phyloP scores from a whole-genome alignment of 164 flowering plant species.

The Vitis rotundifolia region DNA sequence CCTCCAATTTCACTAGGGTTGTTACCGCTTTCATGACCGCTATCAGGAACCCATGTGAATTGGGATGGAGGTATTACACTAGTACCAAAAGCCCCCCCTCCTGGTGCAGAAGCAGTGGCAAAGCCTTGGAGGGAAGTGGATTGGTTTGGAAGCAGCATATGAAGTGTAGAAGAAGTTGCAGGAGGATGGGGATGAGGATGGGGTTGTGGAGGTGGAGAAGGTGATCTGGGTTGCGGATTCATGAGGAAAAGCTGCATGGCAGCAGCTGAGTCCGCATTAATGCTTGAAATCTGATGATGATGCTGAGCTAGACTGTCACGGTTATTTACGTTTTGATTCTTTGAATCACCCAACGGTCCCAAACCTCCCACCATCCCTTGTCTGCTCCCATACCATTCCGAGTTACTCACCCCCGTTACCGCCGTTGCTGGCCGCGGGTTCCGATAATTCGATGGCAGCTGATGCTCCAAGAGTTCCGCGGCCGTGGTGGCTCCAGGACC shows the following conservation, averaged over 20 bases:
- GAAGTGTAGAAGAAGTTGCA: slow-evolving; percentile 41
- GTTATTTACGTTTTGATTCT: slow-evolving; percentile 24
- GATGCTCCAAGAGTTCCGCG: slow-evolving; percentile 43
- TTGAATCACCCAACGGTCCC: slow-evolving; percentile 39
- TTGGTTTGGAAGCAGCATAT: slow-evolving; percentile 53
- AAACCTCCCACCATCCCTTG: slow-evolving; percentile 29
- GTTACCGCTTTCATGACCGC: slow-evolving; percentile 12
- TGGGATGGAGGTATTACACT: slow-evolving; percentile 22
- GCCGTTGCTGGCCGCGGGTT: slow-evolving; percentile 7
- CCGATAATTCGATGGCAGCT: slow-evolving; percentile 32
- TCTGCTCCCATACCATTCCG: slow-evolving; percentile 47
- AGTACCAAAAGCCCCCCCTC: slow-evolving; percentile 10
- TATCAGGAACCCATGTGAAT: slow-evolving; percentile 43
- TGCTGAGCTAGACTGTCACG: slow-evolving; percentile 28
- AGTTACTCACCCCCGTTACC: not conserved
- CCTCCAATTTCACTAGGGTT: slow-evolving; percentile 35
- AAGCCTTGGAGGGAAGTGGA: slow-evolving; percentile 35
- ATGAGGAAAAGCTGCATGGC: slow-evolving; percentile 96
- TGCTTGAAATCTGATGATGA: slow-evolving; percentile 55
- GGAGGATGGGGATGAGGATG: slow-evolving; percentile 17
- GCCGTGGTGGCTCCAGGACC: slow-evolving; percentile 28
- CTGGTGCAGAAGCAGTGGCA: slow-evolving; percentile 11
- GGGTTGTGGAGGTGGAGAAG: slow-evolving; percentile 41
- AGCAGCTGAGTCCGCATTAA: slow-evolving; percentile 69
- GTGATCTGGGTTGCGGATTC: slow-evolving; percentile 75